A percentile compares a stretch with the other conserved stretches of the same genome.
These are phyloP conservation scores for Tricholoma hemisulphureum DNA, from an alignment of 768 basidiomycete genomes.

Conservation along the genomic window DNA sequence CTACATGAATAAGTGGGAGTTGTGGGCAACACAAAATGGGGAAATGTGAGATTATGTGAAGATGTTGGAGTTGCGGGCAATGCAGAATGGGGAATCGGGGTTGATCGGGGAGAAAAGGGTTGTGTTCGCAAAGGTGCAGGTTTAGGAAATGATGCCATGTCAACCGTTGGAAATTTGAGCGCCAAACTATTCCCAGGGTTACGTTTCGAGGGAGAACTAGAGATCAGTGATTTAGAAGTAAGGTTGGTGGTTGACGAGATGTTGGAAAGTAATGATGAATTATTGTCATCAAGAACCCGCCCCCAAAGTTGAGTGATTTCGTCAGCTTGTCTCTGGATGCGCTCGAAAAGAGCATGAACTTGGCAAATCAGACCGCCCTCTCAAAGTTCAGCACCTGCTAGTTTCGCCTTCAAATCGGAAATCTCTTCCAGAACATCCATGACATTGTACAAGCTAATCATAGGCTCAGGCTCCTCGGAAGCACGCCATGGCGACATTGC, in stretches of 20 bases:
- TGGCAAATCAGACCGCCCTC: background rate
- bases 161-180: background rate
- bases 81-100: too few species aligned
- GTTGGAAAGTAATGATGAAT: background rate
- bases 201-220: background rate
- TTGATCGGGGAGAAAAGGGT: too few species aligned
- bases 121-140: too few species aligned
- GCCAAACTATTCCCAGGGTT: background rate
- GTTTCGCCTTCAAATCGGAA: background rate
- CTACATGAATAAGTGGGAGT: too few species aligned
- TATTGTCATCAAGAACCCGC: background rate
- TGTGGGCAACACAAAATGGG: too few species aligned
- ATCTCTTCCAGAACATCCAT: too few species aligned
- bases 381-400: background rate
- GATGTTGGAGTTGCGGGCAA: too few species aligned
- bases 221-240: background rate
- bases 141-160: too few species aligned
- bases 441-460: too few species aligned
- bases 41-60: too few species aligned
- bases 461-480: too few species aligned
- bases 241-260: background rate
- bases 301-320: background rate
- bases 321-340: background rate
- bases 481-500: too few species aligned
- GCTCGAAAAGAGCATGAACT: background rate